phyloP scores from a whole-genome alignment of 257 asterid species.

The Misopates orontium region DNA sequence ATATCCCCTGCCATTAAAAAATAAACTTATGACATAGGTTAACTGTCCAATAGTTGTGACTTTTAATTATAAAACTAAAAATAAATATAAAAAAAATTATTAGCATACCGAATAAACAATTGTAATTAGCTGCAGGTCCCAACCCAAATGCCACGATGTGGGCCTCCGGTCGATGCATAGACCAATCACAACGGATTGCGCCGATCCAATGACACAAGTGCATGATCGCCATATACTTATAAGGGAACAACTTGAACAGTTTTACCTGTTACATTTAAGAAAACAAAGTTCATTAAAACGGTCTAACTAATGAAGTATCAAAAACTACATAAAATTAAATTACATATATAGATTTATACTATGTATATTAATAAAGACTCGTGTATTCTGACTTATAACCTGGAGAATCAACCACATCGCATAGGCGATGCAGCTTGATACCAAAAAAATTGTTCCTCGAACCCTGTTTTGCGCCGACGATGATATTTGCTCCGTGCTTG shows the following conservation, averaged over 20 bases:
- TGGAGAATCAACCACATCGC: slow-evolving; percentile 61
- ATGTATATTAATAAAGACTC: background rate
- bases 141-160: slow-evolving; percentile 46
- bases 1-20: slow-evolving; percentile 39
- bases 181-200: slow-evolving; percentile 45
- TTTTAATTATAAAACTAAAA: too few species aligned
- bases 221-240: slow-evolving; percentile 46
- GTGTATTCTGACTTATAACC: slow-evolving; percentile 32
- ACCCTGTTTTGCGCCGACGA: slow-evolving; percentile 24
- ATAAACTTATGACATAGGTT: too few species aligned
- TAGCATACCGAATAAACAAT: slow-evolving; percentile 57
- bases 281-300: too few species aligned
- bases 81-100: too few species aligned
- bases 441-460: slow-evolving; percentile 56
- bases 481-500: background rate
- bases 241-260: slow-evolving; percentile 44
- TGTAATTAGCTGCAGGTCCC: slow-evolving; percentile 58
- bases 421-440: slow-evolving; percentile 44
- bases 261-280: slow-evolving; percentile 46
- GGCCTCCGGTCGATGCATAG: slow-evolving; percentile 42
- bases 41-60: too few species aligned
- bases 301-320: too few species aligned
- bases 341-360: too few species aligned
- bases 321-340: too few species aligned
- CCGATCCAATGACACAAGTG: slow-evolving; percentile 43